phyloP scores from a whole-genome alignment of 2,329 filamentous ascomycete species.

The Exophiala bonariae region DNA sequence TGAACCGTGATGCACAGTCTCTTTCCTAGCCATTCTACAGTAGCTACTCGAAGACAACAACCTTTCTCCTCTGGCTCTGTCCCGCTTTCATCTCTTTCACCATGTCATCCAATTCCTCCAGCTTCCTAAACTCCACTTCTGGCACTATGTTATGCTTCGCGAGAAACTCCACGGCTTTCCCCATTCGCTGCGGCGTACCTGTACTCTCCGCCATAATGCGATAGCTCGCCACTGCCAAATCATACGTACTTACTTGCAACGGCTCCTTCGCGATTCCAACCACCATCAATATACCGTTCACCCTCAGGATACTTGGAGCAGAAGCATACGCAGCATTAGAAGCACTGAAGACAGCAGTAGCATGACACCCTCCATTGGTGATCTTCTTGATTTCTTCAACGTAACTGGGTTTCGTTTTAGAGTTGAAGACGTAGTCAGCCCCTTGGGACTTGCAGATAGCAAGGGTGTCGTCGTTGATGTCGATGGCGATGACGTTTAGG shows the following conservation, averaged over 20 bases:
- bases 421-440: slow-evolving; percentile 46
- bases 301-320: slow-evolving; percentile 31
- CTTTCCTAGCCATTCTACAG: too few relatives aligned
- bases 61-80: slow-evolving; percentile 3
- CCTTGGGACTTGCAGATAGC: slow-evolving; percentile 40
- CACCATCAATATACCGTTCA: slow-evolving; percentile 18
- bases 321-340: slow-evolving; percentile 34
- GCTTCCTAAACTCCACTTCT: slow-evolving; percentile 4
- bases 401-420: slow-evolving; percentile 39
- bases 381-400: slow-evolving; percentile 42
- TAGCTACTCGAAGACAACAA: slow-evolving; percentile 1
- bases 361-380: slow-evolving; percentile 42
- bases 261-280: slow-evolving; percentile 9
- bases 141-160: slow-evolving; percentile 9
- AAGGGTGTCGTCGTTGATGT: slow-evolving; percentile 42
- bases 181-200: slow-evolving; percentile 6
- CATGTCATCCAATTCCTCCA: slow-evolving; percentile 13
- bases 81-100: slow-evolving; percentile 9
- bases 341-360: slow-evolving; percentile 40
- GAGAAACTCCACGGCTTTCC: slow-evolving; percentile 8
- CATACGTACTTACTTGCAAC: slow-evolving; percentile 4
- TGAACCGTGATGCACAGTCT: too few relatives aligned
- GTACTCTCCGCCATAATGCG: slow-evolving; percentile 10
- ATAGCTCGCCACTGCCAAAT: slow-evolving; percentile 8
- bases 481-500: slow-evolving; percentile 29